Evolutionary conservation across 805 yeast genomes (phyloP).

Genomic region (Wickerhamomyces rabaulensis): DNA sequence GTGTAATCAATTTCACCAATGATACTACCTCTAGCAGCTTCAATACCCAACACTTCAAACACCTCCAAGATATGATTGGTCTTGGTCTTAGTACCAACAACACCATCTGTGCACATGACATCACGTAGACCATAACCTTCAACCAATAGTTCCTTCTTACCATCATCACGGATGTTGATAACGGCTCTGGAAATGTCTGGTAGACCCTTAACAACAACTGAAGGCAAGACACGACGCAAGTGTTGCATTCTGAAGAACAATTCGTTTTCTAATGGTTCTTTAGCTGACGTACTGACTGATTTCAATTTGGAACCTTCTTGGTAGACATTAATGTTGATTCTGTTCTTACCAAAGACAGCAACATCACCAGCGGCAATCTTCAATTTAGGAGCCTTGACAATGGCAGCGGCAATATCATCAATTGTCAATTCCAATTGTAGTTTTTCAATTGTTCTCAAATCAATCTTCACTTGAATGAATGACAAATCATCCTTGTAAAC

Average conservation of each 20-base stretch:
- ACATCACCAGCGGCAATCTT: slow-evolving; percentile 76
- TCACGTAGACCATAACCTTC: slow-evolving; percentile 97
- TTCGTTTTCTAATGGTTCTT: slow-evolving; percentile 37
- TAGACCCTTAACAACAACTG: slow-evolving; percentile 88
- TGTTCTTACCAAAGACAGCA: slow-evolving; percentile 56
- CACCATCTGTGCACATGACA: slow-evolving; percentile 98
- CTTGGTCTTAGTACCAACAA: slow-evolving; percentile 76
- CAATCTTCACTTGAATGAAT: slow-evolving; percentile 75
- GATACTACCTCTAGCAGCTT: slow-evolving; percentile 93
- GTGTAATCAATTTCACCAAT: slow-evolving; percentile 94
- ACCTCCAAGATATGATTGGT: slow-evolving; percentile 94
- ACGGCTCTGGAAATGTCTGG: slow-evolving; percentile 93
- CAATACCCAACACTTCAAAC: slow-evolving; percentile 86
- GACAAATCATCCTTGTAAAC: slow-evolving; percentile 81
- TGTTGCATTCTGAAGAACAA: slow-evolving; percentile 87
- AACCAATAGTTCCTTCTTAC: slow-evolving; percentile 84
- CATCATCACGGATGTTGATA: slow-evolving; percentile 83
- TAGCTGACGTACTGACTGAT: slow-evolving; percentile 37
- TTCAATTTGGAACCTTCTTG: slow-evolving; percentile 38
- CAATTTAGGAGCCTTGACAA: slow-evolving; percentile 80
- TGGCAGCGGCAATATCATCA: slow-evolving; percentile 81
- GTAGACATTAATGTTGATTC: slow-evolving; percentile 57
- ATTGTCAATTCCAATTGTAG: slow-evolving; percentile 84
- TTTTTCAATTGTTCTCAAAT: slow-evolving; percentile 77
- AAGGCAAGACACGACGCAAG: slow-evolving; percentile 77